These are phyloP conservation scores for Orobanche coerulescens DNA, from an alignment of 257 asterid genomes.

Conservation along the genomic window DNA sequence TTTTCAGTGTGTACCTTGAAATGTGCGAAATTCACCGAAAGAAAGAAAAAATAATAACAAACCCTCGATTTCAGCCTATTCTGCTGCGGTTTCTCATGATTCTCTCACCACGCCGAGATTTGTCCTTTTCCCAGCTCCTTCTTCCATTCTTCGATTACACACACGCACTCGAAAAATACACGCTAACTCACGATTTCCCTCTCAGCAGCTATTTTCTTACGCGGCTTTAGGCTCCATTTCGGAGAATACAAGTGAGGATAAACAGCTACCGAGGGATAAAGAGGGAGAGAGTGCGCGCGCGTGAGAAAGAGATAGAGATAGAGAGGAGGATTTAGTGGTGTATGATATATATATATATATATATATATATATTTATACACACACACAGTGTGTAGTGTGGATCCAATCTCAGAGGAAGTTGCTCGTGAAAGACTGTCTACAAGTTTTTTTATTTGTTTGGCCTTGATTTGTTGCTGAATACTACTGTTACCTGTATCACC, in stretches of 20 bases:
- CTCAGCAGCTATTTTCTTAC: conserved; percentile 18
- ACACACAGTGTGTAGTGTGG: conserved; percentile 22
- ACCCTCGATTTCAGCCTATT: conserved; percentile 26
- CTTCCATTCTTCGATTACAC: conserved; percentile 5
- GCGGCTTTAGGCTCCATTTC: conserved; percentile 24
- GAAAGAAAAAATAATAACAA: neutral
- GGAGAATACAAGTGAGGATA: conserved; percentile 8
- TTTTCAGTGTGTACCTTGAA: conserved; percentile 27
- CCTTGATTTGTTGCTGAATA: neutral
- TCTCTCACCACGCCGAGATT: conserved; percentile 22
- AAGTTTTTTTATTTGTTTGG: neutral
- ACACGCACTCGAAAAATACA: conserved; percentile 1
- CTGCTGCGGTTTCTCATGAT: conserved; percentile 24
- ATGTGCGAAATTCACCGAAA: conserved; percentile 17
- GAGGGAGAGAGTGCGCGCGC: neutral
- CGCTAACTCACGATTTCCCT: conserved; percentile 21
- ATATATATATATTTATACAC: neutral
- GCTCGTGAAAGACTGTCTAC: conserved; percentile 37
- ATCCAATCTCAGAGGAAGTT: conserved; percentile 38
- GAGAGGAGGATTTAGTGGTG: conserved; percentile 15
- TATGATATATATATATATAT: neutral
- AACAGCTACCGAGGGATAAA: too few species aligned
- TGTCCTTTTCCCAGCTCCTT: conserved; percentile 15
- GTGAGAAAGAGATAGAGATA: conserved; percentile 11
- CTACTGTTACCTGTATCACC: neutral